These are phyloP conservation scores for Sporisorium exsertum DNA, from an alignment of 1,284 basidiomycete genomes.

Conservation along the genomic window DNA sequence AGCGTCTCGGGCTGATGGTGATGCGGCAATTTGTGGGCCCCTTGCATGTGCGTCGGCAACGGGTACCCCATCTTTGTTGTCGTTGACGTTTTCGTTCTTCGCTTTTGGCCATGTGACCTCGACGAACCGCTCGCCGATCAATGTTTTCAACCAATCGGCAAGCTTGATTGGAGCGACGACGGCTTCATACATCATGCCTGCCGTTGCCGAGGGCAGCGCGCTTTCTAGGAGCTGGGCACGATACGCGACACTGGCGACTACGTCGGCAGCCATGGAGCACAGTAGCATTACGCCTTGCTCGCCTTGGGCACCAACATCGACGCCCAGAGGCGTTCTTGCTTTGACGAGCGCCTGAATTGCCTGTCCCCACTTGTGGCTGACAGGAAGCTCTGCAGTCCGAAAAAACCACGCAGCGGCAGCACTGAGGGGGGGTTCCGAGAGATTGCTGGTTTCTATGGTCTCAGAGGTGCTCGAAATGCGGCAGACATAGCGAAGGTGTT, in stretches of 20 bases:
- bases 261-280: constrained; percentile 6
- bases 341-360: background rate
- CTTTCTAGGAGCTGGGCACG: background rate
- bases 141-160: background rate
- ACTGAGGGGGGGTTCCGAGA: background rate
- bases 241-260: background rate
- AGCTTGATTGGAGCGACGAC: background rate
- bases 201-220: background rate
- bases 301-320: constrained; percentile 10
- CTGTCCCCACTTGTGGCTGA: background rate
- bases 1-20: background rate
- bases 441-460: background rate
- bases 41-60: too few relatives aligned
- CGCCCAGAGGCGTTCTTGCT: background rate
- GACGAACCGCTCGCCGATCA: background rate
- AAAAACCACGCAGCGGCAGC: background rate
- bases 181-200: background rate
- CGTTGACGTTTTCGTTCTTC: background rate
- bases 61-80: background rate
- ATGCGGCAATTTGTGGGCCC: background rate
- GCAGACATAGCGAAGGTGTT: background rate
- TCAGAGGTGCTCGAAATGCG: background rate
- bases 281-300: constrained; percentile 2
- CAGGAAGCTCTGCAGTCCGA: background rate
- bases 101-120: background rate